Conservation (phyloP, 2,329 filamentous ascomycete genomes). For the Epichloe gansuensis region DNA sequence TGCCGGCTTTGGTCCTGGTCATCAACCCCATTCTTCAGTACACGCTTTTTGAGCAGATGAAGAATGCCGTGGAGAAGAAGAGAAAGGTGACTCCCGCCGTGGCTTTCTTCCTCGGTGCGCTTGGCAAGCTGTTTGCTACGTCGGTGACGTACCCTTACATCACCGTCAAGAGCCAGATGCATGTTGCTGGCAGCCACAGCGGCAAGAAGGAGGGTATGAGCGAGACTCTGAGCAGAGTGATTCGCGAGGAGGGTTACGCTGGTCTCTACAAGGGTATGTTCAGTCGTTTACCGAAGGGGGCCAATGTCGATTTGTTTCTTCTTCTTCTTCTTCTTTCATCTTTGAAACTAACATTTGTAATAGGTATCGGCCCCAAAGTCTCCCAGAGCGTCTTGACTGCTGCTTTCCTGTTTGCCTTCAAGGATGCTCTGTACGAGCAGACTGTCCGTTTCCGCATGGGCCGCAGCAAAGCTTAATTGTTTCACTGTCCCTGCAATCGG, state of each 20-base stretch:
- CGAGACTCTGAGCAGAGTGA: constrained; percentile 62
- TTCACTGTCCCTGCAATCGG: not conserved
- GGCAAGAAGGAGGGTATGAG: constrained; percentile 71
- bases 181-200: constrained; percentile 62
- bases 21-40: constrained; percentile 98
- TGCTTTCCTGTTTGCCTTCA: constrained; percentile 93
- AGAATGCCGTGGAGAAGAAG: constrained; percentile 70
- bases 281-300: not conserved
- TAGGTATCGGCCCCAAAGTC: constrained; percentile 90
- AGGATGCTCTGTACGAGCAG: constrained; percentile 85
- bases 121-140: constrained; percentile 91
- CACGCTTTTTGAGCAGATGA: constrained; percentile 96
- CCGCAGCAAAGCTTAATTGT: constrained; percentile 14
- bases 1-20: constrained; percentile 85
- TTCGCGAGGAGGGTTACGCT: constrained; percentile 78
- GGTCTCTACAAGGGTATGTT: constrained; percentile 77
- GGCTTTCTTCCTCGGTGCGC: constrained; percentile 79
- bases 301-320: not conserved
- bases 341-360: constrained; percentile 3
- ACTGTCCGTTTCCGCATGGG: constrained; percentile 52
- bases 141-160: constrained; percentile 96
- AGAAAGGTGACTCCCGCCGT: constrained; percentile 67
- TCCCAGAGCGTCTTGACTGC: constrained; percentile 94
- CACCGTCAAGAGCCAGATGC: constrained; percentile 95
- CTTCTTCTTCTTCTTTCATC: not conserved